A percentile compares a stretch with the other conserved stretches of the same genome.
Conservation (phyloP, 2,329 filamentous ascomycete species). For the Scopulariopsis brevicaulis region DNA sequence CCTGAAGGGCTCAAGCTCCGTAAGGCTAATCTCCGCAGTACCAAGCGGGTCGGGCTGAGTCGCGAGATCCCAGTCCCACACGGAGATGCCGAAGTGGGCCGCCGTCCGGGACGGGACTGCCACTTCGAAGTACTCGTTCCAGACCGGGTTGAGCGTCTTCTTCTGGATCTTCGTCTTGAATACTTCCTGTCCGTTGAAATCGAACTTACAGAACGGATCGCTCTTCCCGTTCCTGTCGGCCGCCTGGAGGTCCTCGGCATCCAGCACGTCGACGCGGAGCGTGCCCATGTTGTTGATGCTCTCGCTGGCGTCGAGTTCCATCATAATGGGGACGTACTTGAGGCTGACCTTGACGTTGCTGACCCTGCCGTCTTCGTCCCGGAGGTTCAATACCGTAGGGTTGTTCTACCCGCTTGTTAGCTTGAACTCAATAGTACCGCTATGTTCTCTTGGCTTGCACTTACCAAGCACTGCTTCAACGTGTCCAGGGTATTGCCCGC, state of each 20-base stretch:
- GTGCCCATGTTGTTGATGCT: conserved; percentile 99
- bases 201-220: conserved; percentile 93
- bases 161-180: conserved; percentile 95
- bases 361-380: conserved; percentile 61
- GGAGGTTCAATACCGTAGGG: conserved; percentile 70
- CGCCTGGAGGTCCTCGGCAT: conserved; percentile 77
- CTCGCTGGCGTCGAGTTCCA: conserved; percentile 87
- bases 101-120: conserved; percentile 73
- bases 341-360: conserved; percentile 83
- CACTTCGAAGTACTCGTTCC: conserved; percentile 94
- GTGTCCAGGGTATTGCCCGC: conserved; percentile 78
- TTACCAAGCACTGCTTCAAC: conserved; percentile 74
- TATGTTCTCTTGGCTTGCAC: conserved; percentile 17
- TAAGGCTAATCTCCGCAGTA: conserved; percentile 61
- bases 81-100: conserved; percentile 69
- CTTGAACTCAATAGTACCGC: neutral
- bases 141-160: conserved; percentile 88
- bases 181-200: conserved; percentile 76
- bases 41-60: conserved; percentile 92
- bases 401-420: conserved; percentile 55
- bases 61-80: conserved; percentile 95
- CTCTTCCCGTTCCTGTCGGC: conserved; percentile 95
- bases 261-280: conserved; percentile 84
- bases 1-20: conserved; percentile 74
- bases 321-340: conserved; percentile 89